phyloP scores from a whole-genome alignment of 805 yeast genomes.

The Saccharomycopsis guyanensis region DNA sequence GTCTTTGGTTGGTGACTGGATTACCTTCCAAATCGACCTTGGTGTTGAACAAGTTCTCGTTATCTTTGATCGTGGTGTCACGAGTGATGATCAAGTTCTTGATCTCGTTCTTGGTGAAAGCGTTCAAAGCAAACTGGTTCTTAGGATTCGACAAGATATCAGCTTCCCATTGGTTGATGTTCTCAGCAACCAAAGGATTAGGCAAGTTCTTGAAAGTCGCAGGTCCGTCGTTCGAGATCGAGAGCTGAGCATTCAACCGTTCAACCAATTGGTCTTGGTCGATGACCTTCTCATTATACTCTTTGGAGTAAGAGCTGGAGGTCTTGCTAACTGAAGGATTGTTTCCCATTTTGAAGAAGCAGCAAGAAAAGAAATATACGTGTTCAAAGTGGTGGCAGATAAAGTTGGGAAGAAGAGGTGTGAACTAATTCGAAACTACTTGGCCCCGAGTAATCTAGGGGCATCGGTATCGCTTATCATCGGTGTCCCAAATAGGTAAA shows the following conservation, averaged over 20 bases:
- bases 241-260: constrained; percentile 14
- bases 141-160: constrained; percentile 39
- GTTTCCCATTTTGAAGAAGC: constrained; percentile 17
- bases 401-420: too few species aligned
- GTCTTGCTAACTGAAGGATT: constrained; percentile 4
- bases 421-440: too few species aligned
- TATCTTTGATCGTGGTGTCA: constrained; percentile 14
- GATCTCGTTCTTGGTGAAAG: constrained; percentile 37
- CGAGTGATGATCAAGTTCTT: constrained; percentile 14
- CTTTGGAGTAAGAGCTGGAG: not conserved
- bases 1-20: constrained; percentile 66
- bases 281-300: constrained; percentile 4
- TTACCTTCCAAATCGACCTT: constrained; percentile 43
- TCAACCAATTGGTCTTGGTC: constrained; percentile 11
- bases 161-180: constrained; percentile 39
- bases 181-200: constrained; percentile 28
- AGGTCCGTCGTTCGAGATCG: constrained; percentile 16
- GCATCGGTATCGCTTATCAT: too few species aligned
- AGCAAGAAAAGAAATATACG: too few species aligned
- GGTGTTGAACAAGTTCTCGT: constrained; percentile 34
- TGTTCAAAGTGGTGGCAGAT: too few species aligned
- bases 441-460: too few species aligned
- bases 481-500: too few species aligned
- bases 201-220: constrained; percentile 14
- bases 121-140: constrained; percentile 46